phyloP scores from a whole-genome alignment of 129 eudicot genomes.

The Gnaphalium uliginosum region DNA sequence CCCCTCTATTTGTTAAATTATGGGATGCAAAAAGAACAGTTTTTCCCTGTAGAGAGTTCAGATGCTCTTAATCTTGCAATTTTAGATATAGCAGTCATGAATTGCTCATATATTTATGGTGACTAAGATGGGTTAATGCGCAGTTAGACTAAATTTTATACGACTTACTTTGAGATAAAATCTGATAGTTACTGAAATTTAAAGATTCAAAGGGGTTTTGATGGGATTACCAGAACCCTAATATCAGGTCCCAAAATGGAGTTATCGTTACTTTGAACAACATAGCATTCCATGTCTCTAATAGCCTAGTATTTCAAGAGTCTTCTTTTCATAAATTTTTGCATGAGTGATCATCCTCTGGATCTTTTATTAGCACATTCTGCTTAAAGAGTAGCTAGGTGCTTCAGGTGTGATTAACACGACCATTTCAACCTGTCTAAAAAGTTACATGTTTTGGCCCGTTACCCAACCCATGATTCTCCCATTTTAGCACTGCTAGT shows the following conservation, averaged over 20 bases:
- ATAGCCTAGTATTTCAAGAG: too few relatives aligned
- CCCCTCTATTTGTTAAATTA: neutral
- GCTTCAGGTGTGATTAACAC: too few relatives aligned
- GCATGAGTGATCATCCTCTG: too few relatives aligned
- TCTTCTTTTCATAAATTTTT: too few relatives aligned
- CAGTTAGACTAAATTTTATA: neutral
- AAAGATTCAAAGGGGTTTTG: neutral
- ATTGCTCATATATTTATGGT: neutral
- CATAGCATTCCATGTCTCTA: too few relatives aligned
- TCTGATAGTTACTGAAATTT: neutral
- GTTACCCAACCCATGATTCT: neutral
- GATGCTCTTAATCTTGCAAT: constrained; percentile 8
- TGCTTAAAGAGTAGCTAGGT: too few relatives aligned
- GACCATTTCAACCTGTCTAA: too few relatives aligned
- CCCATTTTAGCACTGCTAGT: neutral
- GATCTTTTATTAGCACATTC: too few relatives aligned
- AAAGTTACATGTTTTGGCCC: neutral
- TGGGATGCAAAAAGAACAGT: neutral
- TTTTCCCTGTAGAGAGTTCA: constrained; percentile 4
- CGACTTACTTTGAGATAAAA: neutral
- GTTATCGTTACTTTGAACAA: too few relatives aligned
- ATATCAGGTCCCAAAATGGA: neutral
- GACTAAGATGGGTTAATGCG: neutral
- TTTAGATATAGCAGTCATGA: constrained; percentile 21
- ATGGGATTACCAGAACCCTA: neutral